Percentiles rank a stretch among this genome's conserved stretches.
Evolutionary conservation across 805 yeast species (phyloP).

Genomic region (Ogataea trehaloabstinens): DNA sequence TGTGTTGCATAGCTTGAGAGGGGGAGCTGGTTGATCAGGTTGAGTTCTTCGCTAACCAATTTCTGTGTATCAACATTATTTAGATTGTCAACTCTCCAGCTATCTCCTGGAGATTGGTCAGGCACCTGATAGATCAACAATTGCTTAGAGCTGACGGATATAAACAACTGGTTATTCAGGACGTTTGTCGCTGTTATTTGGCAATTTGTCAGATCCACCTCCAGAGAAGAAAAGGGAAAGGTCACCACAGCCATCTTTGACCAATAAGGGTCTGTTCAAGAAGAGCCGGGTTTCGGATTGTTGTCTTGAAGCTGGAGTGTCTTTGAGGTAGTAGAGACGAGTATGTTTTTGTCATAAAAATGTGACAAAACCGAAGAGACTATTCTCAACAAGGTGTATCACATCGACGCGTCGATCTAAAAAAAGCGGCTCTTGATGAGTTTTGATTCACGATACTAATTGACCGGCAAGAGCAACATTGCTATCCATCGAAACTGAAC

Average conservation of each 20-base stretch:
- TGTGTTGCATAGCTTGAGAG: constrained; percentile 27
- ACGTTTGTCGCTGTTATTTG: constrained; percentile 20
- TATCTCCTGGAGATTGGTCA: not conserved
- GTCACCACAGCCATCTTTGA: constrained; percentile 17
- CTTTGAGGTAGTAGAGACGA: too few species aligned
- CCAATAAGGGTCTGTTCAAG: constrained; percentile 1
- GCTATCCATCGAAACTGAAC: too few species aligned
- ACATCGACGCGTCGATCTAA: too few species aligned
- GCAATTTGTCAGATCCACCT: constrained; percentile 9
- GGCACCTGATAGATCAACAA: constrained; percentile 22
- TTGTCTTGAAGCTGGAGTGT: too few species aligned
- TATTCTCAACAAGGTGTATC: too few species aligned
- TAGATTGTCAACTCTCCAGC: not conserved
- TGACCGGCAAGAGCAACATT: too few species aligned
- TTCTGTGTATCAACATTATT: constrained; percentile 1
- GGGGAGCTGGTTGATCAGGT: constrained; percentile 13
- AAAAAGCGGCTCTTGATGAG: too few species aligned
- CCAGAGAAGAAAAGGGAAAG: constrained; percentile 15
- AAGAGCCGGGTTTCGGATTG: too few species aligned
- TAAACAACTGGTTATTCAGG: constrained; percentile 16
- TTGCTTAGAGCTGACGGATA: constrained; percentile 21
- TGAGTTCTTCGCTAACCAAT: constrained; percentile 17
- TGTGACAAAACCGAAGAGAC: too few species aligned
- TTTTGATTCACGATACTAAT: too few species aligned
- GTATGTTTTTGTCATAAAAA: too few species aligned